Base-by-base conservation (phyloP, 768 basidiomycete species). In the Panaeolus cyanescens region DNA sequence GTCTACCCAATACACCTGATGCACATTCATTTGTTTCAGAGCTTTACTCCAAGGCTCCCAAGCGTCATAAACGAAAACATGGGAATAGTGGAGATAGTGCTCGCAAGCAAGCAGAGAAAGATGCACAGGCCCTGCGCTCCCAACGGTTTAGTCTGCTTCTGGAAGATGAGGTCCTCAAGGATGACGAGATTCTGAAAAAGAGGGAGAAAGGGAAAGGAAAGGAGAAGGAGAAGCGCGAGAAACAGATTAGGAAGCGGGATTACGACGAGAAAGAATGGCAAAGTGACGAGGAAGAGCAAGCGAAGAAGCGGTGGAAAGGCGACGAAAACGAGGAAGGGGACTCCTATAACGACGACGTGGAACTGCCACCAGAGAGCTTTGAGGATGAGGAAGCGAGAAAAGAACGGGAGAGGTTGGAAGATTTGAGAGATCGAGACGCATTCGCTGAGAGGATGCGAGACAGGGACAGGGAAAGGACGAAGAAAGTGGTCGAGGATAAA, bases 401-500 rank as follows among this genome's bases (percentile, higher is more conserved):
- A 66, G 95, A 94, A 75, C 78, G 85, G 34, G 90, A 96, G 69
- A 82, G 93, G 22, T 59, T 87, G 53, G 85, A 90, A 69, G 97
- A 99, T 66, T 62, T 92, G 19, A 81, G 84, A 63, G 96, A 97
- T 63, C 82, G 97, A 62, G 97, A 99, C 72, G 96, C 89, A 15
- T 97, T 99, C 67, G 91, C 96, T 4, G 90, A 93, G 63, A 89
- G 97, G 4, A 84, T 99, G 64, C 85, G 83, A 70, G 83, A 88
- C 58, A 87, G 90, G 50, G 96, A 99, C 74, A 81, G 83, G 67
- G 91, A 94, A 72, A 86, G 83, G 73, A 92, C 91, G 42, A 97
- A 96, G 78, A 93, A 93, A 68, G 72, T 99, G 17, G 90, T 97
- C 31, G 92, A 95, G 71, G 96, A 99, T 72, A 88, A 91, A 19